phyloP scores from a whole-genome alignment of 2,329 filamentous ascomycete genomes.

The Verticillium nubilum region DNA sequence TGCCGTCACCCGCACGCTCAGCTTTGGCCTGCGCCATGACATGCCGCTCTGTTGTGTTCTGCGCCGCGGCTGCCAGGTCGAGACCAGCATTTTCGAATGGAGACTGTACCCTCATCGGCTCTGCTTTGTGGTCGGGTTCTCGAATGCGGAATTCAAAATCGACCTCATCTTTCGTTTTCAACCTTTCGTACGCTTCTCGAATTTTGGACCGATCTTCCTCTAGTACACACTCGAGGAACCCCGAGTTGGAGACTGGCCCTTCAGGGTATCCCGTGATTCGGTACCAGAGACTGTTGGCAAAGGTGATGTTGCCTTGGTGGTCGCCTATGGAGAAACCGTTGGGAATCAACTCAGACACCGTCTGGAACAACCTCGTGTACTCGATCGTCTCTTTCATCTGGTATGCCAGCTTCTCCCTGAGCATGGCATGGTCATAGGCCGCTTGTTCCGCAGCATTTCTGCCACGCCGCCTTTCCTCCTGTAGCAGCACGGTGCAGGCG shows the following conservation, averaged over 20 bases:
- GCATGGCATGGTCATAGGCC: constrained; percentile 59
- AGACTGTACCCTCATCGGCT: background rate
- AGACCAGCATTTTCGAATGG: constrained; percentile 10
- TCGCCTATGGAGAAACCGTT: constrained; percentile 70
- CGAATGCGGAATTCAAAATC: constrained; percentile 42
- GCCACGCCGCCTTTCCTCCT: constrained; percentile 61
- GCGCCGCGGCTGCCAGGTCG: constrained; percentile 16
- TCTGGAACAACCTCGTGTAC: constrained; percentile 59
- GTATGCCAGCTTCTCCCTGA: constrained; percentile 59
- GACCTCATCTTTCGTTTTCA: constrained; percentile 29
- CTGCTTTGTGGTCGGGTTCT: constrained; percentile 9
- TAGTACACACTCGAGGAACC: constrained; percentile 37
- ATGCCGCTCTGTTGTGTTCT: constrained; percentile 29
- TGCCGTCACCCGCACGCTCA: constrained; percentile 36
- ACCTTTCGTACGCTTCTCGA: constrained; percentile 32
- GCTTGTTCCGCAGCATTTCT: constrained; percentile 53
- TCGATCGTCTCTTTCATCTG: constrained; percentile 44
- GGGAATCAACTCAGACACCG: constrained; percentile 68
- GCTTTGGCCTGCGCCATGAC: constrained; percentile 42
- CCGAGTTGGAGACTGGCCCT: constrained; percentile 23
- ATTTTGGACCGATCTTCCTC: constrained; percentile 40
- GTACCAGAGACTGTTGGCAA: constrained; percentile 65
- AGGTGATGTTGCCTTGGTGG: constrained; percentile 57
- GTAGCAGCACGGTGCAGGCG: constrained; percentile 64
- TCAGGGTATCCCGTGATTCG: constrained; percentile 41